Conservation (phyloP, 2,329 filamentous ascomycete species). For the Trichoderma sp. region DNA sequence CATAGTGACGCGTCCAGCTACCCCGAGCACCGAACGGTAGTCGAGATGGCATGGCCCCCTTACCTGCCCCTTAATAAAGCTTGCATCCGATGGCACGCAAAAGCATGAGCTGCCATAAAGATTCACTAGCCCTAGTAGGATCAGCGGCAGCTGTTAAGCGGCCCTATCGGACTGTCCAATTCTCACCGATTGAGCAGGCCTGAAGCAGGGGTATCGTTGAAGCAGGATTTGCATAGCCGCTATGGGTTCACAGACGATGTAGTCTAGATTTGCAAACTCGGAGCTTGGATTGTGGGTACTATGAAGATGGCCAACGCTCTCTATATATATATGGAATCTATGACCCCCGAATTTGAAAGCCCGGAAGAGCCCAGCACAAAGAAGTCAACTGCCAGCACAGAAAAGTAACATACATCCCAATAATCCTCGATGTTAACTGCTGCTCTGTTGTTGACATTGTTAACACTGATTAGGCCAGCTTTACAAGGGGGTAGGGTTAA, state of each 20-base stretch:
- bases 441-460: neutral
- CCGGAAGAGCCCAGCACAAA: neutral
- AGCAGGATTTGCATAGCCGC: neutral
- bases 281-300: neutral
- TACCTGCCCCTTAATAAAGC: slow-evolving; percentile 4
- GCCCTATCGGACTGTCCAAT: neutral
- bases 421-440: neutral
- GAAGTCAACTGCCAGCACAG: neutral
- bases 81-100: neutral
- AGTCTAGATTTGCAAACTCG: neutral
- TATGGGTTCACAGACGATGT: neutral
- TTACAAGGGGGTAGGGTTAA: neutral
- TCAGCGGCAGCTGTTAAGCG: neutral
- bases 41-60: neutral
- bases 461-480: neutral
- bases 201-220: neutral
- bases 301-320: neutral
- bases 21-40: neutral
- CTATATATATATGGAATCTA: neutral
- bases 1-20: neutral
- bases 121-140: neutral
- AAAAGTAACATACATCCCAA: neutral
- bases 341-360: neutral
- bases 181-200: neutral
- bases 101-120: neutral